Evolutionary conservation across 1,139 yeast species (phyloP).

Genomic region (Meyerozyma carpophila): DNA sequence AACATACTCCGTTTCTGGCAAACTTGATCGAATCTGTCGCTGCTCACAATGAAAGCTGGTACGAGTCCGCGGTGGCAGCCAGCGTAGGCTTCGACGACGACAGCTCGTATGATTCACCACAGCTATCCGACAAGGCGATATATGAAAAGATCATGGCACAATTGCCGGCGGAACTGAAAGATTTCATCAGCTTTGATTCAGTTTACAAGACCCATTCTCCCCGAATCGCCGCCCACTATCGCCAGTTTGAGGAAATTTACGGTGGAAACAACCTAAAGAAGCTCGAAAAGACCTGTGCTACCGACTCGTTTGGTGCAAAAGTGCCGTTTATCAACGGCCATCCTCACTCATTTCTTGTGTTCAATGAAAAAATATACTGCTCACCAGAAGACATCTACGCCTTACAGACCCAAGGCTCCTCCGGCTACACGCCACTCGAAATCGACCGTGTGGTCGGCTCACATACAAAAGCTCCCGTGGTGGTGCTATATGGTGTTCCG

Average conservation of each 20-base stretch:
- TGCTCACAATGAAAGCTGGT: slow-evolving; percentile 43
- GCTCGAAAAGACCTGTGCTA: slow-evolving; percentile 20
- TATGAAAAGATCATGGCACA: slow-evolving; percentile 24
- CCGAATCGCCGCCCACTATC: slow-evolving; percentile 58
- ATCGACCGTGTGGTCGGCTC: slow-evolving; percentile 60
- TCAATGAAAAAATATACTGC: slow-evolving; percentile 54
- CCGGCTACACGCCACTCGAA: slow-evolving; percentile 22
- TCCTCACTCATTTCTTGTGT: slow-evolving; percentile 47
- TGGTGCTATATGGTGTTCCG: slow-evolving; percentile 50
- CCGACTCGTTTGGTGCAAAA: slow-evolving; percentile 33
- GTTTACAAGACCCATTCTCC: slow-evolving; percentile 56
- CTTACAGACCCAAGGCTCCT: slow-evolving; percentile 38
- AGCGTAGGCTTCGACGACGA: not conserved
- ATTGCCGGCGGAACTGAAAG: slow-evolving; percentile 17
- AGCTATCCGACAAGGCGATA: not conserved
- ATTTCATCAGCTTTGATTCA: slow-evolving; percentile 46
- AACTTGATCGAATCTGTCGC: slow-evolving; percentile 54
- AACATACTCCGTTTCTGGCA: slow-evolving; percentile 37
- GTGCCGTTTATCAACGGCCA: slow-evolving; percentile 3
- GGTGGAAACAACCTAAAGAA: slow-evolving; percentile 18
- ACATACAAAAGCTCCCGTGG: slow-evolving; percentile 32
- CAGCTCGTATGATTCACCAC: not conserved
- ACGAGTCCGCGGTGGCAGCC: slow-evolving; percentile 33
- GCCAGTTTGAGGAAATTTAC: slow-evolving; percentile 32
- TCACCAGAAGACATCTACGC: slow-evolving; percentile 67